These are phyloP conservation scores for Mycena latifolia DNA, from an alignment of 768 basidiomycete genomes.

Conservation along the genomic window DNA sequence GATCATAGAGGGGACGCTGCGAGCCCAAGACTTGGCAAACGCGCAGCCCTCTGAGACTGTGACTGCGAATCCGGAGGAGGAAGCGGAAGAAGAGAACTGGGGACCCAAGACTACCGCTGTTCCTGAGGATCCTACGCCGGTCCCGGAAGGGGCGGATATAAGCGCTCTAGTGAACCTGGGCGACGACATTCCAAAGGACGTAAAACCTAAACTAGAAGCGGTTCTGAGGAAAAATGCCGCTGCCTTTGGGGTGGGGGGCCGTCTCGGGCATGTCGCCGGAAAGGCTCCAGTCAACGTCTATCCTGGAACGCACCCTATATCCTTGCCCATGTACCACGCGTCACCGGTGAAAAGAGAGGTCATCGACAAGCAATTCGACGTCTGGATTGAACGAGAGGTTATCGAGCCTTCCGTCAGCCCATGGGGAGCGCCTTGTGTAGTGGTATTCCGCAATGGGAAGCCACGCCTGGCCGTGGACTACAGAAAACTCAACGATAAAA, in stretches of 20 bases:
- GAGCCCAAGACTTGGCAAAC: not conserved
- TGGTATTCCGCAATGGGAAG: no score
- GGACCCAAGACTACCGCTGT: conserved; percentile 40
- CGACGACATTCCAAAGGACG: conserved; percentile 29
- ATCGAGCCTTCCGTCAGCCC: no score
- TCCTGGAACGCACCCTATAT: conserved; percentile 32
- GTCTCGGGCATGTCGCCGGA: conserved; percentile 37
- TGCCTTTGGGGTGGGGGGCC: conserved; percentile 40
- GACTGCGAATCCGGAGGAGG: not conserved
- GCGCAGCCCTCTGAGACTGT: not conserved
- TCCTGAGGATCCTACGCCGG: conserved; percentile 25
- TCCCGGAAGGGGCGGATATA: conserved; percentile 8
- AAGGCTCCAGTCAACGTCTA: conserved; percentile 25
- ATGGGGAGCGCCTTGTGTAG: no score
- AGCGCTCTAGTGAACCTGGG: conserved; percentile 33
- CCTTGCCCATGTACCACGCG: conserved; percentile 41
- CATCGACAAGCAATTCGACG: no score
- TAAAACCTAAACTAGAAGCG: conserved; percentile 6
- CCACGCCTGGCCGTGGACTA: no score
- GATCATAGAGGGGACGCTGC: not conserved
- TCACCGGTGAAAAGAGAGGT: no score
- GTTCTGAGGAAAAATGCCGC: conserved; percentile 19
- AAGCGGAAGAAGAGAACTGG: conserved; percentile 23
- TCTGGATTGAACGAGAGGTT: no score
- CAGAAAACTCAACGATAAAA: no score